phyloP scores from a whole-genome alignment of 257 asterid species.

The Mitragyna speciosa region DNA sequence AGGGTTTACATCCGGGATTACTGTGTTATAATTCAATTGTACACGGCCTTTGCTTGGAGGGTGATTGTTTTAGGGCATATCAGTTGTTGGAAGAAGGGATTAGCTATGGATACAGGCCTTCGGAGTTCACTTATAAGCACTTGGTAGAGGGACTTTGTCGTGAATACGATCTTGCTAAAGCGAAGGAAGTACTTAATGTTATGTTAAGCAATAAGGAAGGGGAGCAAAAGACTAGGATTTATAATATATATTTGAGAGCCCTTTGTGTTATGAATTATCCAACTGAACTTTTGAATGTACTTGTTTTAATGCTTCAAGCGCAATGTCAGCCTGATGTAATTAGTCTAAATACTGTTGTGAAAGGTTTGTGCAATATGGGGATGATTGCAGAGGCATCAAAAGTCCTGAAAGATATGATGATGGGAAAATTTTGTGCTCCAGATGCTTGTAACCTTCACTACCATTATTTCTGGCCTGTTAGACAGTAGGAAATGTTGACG shows the following conservation, averaged over 20 bases:
- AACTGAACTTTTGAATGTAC: constrained; percentile 78
- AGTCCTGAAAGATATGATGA: constrained; percentile 64
- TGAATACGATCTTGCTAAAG: constrained; percentile 58
- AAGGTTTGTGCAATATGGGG: constrained; percentile 72
- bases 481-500: constrained; percentile 50
- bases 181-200: constrained; percentile 55
- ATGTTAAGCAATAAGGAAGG: constrained; percentile 50
- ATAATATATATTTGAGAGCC: constrained; percentile 81
- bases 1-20: constrained; percentile 58
- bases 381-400: constrained; percentile 70
- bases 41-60: constrained; percentile 70
- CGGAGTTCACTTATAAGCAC: constrained; percentile 71
- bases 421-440: constrained; percentile 72
- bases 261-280: constrained; percentile 60
- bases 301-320: constrained; percentile 71
- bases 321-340: constrained; percentile 77
- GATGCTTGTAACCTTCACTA: constrained; percentile 71
- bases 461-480: constrained; percentile 61
- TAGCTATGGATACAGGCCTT: constrained; percentile 57
- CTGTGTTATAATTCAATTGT: constrained; percentile 65
- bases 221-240: constrained; percentile 58
- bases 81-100: constrained; percentile 80
- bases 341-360: constrained; percentile 71
- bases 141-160: constrained; percentile 74
- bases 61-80: constrained; percentile 73